Evolutionary conservation across 805 yeast species (phyloP).

Genomic region (Pichia nanzhaoensis): DNA sequence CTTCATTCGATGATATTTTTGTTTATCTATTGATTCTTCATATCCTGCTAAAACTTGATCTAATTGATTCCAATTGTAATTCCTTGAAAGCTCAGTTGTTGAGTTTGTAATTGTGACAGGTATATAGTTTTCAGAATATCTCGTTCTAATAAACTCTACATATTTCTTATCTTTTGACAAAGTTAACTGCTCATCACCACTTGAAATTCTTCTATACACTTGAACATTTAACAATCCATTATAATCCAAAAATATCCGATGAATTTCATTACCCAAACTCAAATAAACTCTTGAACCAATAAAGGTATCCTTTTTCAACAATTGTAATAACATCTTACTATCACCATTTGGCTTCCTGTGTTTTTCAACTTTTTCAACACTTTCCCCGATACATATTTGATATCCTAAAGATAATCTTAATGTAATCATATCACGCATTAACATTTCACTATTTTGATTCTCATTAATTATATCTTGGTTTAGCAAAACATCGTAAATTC

Average conservation of each 20-base stretch:
- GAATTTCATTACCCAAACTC: slow-evolving; percentile 77
- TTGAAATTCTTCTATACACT: slow-evolving; percentile 42
- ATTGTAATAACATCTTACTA: slow-evolving; percentile 46
- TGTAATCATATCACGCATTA: slow-evolving; percentile 83
- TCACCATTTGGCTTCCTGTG: slow-evolving; percentile 50
- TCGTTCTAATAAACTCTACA: slow-evolving; percentile 60
- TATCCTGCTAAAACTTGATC: slow-evolving; percentile 92
- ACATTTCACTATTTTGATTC: slow-evolving; percentile 47
- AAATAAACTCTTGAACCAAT: slow-evolving; percentile 64
- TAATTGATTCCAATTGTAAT: slow-evolving; percentile 81
- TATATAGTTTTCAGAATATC: slow-evolving; percentile 64
- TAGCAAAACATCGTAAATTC: slow-evolving; percentile 72
- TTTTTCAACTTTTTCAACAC: slow-evolving; percentile 59
- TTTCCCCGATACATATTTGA: slow-evolving; percentile 76
- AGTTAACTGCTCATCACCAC: slow-evolving; percentile 14
- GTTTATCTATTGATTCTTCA: slow-evolving; percentile 58
- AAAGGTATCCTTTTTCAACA: slow-evolving; percentile 41
- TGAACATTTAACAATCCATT: slow-evolving; percentile 75
- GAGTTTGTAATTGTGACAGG: slow-evolving; percentile 51
- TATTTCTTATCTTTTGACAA: slow-evolving; percentile 30
- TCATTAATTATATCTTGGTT: slow-evolving; percentile 50
- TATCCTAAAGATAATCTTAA: slow-evolving; percentile 80
- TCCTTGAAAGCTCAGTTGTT: slow-evolving; percentile 40
- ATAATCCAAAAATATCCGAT: slow-evolving; percentile 68
- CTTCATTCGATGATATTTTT: slow-evolving; percentile 59